Percentiles rank a stretch among this genome's conserved stretches.
These are phyloP conservation scores for Fusarium floridanum DNA, from an alignment of 2,329 filamentous ascomycete species.

Conservation along the genomic window DNA sequence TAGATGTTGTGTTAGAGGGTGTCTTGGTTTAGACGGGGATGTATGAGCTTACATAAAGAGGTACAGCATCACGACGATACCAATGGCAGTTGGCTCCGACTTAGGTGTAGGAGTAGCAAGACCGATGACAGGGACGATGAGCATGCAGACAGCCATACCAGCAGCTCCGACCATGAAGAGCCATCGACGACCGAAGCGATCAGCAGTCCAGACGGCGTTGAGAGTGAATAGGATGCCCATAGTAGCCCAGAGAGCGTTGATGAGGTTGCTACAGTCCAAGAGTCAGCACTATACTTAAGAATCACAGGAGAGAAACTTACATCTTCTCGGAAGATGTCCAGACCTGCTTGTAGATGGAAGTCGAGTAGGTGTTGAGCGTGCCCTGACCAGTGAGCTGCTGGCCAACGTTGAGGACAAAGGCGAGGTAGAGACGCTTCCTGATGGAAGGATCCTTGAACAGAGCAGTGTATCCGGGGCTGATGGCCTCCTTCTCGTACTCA, in stretches of 20 bases:
- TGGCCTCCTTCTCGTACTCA: constrained; percentile 78
- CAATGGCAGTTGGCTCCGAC: constrained; percentile 69
- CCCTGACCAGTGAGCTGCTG: constrained; percentile 81
- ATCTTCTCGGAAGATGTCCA: constrained; percentile 71
- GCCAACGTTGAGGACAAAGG: constrained; percentile 76
- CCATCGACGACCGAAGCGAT: constrained; percentile 78
- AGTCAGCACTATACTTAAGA: neutral
- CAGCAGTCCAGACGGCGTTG: constrained; percentile 80
- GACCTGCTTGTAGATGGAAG: constrained; percentile 80
- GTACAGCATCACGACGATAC: constrained; percentile 77
- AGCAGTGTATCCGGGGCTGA: constrained; percentile 72
- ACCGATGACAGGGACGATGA: constrained; percentile 66
- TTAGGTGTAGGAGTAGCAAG: constrained; percentile 70
- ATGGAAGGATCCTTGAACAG: constrained; percentile 79
- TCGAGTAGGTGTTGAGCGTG: constrained; percentile 79
- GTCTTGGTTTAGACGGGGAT: no score
- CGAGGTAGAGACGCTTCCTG: constrained; percentile 74
- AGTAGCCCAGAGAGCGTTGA: constrained; percentile 81
- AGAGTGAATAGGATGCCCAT: constrained; percentile 80
- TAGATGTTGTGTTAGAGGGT: neutral
- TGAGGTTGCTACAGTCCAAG: constrained; percentile 62
- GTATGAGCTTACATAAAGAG: constrained; percentile 61
- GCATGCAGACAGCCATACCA: constrained; percentile 78
- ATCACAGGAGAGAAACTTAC: constrained; percentile 11
- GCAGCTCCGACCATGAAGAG: constrained; percentile 76